phyloP scores from a whole-genome alignment of 2,329 filamentous ascomycete species.

The Alternaria sp. region DNA sequence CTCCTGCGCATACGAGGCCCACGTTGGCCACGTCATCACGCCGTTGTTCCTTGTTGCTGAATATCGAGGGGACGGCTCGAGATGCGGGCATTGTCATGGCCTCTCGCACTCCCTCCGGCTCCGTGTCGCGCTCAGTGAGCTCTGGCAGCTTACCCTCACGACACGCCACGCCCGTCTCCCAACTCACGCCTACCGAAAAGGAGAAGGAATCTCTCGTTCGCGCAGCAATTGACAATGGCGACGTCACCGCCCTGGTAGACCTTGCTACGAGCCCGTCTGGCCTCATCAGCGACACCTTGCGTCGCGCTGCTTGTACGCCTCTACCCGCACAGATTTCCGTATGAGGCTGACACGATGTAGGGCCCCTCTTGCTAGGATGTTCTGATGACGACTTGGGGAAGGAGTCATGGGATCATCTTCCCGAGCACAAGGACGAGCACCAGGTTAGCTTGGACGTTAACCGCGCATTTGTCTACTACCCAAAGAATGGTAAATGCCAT shows the following conservation, averaged over 20 bases:
- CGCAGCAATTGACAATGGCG: conserved; percentile 52
- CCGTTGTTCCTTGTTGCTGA: neutral
- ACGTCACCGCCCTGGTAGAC: conserved; percentile 51
- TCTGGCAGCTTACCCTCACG: conserved; percentile 33
- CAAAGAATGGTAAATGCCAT: conserved; percentile 67
- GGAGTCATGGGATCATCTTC: conserved; percentile 67
- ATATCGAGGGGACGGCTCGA: conserved; percentile 15
- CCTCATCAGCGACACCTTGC: conserved; percentile 63
- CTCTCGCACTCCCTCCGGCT: conserved; percentile 32
- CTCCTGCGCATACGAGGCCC: conserved; percentile 12
- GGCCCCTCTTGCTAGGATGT: conserved; percentile 66
- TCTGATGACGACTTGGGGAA: conserved; percentile 23
- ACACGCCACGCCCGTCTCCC: conserved; percentile 21
- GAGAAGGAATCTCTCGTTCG: conserved; percentile 47
- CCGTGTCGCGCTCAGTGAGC: conserved; percentile 42
- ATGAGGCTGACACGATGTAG: conserved; percentile 52
- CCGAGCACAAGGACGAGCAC: conserved; percentile 83
- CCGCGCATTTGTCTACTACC: conserved; percentile 97
- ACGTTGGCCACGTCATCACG: conserved; percentile 20
- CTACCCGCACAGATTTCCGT: neutral
- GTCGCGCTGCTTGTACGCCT: conserved; percentile 77
- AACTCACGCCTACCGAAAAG: conserved; percentile 33
- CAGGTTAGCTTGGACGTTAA: conserved; percentile 94
- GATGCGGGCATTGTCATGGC: conserved; percentile 37
- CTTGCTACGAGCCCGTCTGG: conserved; percentile 57